Base-by-base conservation (phyloP, 169 alveolate genomes). In the Cryptosporidium viatorum region DNA sequence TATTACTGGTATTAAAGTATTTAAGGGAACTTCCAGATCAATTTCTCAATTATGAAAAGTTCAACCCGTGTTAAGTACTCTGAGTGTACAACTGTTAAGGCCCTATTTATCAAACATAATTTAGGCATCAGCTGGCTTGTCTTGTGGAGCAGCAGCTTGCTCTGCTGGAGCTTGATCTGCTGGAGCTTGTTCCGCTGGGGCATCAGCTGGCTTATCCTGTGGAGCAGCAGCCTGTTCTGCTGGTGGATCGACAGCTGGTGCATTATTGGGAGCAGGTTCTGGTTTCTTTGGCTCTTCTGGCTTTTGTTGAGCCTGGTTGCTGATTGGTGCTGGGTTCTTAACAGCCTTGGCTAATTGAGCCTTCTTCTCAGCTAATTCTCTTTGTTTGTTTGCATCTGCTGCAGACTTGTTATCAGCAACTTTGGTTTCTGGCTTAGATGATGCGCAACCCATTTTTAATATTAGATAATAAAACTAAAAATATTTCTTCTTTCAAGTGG, bases 381-480 rank as follows among this genome's bases (percentile, higher is more conserved):
- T 80, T 65, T 80, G 89, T 39, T 65, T 80, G 55, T 80, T 65
- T 39, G 75, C 75, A 41, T 80, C 89, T 21, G 73, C 59, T 43
- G 75, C 69, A n/a, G 59, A 41, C n/a, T 80, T 80, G 51, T 65
- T 80, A 16, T 80, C 89, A 55, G 69, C 33, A 80, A 65, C 69
- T 29, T 80, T 80, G 41, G 60, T 65, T 18, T 41, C 89, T 50
- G 89, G 89, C 75, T 80, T 80, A 16, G 89, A 80, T 29, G 89
- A 80, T 41, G 80, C n/a, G 51, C 89, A 80, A 80, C 89, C 89
- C 89, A 80, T 80, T 50, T 62, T 80, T n/a, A 14, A 37, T 65
- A 31, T 65, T 37, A 4, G 52, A 65, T 65, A 9, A 29, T 62
- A 41, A 41, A 41, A 65, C 50, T 37, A 65, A 65, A 65, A 65